Evolutionary conservation across 768 basidiomycete genomes (phyloP).

Genomic region (Hygrophoropsis aurantiaca): DNA sequence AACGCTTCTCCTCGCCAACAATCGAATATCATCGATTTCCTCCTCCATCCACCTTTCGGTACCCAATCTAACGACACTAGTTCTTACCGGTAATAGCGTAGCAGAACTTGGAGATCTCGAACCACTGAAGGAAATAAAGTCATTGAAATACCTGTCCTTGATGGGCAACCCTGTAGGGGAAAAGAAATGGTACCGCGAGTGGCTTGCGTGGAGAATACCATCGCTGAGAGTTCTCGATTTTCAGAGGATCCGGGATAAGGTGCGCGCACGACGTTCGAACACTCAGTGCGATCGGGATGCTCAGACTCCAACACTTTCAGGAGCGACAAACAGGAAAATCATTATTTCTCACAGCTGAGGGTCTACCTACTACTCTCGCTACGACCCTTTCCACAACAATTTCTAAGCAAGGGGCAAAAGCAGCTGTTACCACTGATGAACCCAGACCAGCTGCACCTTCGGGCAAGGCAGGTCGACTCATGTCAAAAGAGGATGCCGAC

Average conservation of each 20-base stretch:
- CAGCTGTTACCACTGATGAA: conserved; percentile 69
- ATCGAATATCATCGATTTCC: conserved; percentile 83
- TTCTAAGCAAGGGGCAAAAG: conserved; percentile 64
- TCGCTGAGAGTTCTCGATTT: conserved; percentile 91
- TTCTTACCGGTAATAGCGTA: conserved; percentile 82
- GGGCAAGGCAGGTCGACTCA: conserved; percentile 78
- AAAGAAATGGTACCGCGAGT: conserved; percentile 96
- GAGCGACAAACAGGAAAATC: conserved; percentile 75
- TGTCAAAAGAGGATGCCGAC: conserved; percentile 91
- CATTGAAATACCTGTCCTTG: conserved; percentile 74
- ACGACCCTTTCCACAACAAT: conserved; percentile 75
- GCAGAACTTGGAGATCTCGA: conserved; percentile 83
- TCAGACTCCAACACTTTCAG: conserved; percentile 43
- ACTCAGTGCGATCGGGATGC: conserved; percentile 11
- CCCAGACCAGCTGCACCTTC: conserved; percentile 57
- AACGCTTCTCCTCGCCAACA: conserved; percentile 86
- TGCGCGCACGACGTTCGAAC: conserved; percentile 47
- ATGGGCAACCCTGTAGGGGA: conserved; percentile 84
- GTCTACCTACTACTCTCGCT: conserved; percentile 76
- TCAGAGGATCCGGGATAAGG: conserved; percentile 93
- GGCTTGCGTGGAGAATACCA: conserved; percentile 88
- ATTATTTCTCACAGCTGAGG: conserved; percentile 80
- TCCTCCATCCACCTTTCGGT: conserved; percentile 78
- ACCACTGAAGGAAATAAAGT: conserved; percentile 72
- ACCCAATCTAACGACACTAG: conserved; percentile 80